These are phyloP conservation scores for Ichthyophthirius multifiliis DNA, from an alignment of 169 alveolate genomes.

Conservation along the genomic window DNA sequence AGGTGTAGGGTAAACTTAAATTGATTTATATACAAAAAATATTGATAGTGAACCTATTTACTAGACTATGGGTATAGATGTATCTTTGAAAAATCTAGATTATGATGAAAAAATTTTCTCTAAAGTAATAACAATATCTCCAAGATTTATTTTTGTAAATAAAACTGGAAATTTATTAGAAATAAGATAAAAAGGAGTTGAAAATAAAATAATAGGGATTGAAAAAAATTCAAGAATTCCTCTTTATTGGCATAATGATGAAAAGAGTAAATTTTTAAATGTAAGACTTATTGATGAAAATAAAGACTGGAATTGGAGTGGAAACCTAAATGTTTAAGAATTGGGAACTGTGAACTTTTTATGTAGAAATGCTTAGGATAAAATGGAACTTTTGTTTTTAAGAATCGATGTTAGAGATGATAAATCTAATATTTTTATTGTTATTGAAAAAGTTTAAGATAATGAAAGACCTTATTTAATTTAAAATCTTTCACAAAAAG, in stretches of 20 bases:
- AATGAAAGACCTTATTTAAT: not conserved
- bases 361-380: not conserved
- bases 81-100: not conserved
- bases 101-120: not conserved
- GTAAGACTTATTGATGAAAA: not conserved
- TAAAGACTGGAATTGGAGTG: slow-evolving; percentile 7
- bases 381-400: not conserved
- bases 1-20: not conserved
- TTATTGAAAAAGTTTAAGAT: not conserved
- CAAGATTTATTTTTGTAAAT: not conserved
- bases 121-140: not conserved
- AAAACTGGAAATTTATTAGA: not conserved
- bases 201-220: not conserved
- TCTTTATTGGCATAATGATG: not conserved
- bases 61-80: not conserved
- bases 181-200: not conserved
- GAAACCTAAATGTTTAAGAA: not conserved
- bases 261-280: not conserved
- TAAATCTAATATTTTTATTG: not conserved
- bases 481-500: not conserved
- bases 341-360: not conserved
- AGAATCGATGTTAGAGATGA: slow-evolving; percentile 7
- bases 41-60: not conserved
- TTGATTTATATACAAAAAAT: not conserved
- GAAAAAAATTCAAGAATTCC: not conserved